Conservation (phyloP, 805 yeast genomes). For the Myxozyma mucilagina region DNA sequence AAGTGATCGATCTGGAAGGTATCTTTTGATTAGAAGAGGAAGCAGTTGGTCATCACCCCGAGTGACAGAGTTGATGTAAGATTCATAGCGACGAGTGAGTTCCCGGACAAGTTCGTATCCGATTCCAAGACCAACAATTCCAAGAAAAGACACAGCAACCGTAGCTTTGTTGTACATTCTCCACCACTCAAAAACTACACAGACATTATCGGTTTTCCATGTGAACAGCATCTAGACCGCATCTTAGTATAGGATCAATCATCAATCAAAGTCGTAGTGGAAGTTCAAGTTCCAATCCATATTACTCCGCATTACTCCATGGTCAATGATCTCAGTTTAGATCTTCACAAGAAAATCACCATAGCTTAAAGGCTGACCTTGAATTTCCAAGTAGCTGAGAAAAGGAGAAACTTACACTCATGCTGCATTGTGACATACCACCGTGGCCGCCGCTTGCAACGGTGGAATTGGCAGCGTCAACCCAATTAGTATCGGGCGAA, state of each 20-base stretch:
- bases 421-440: conserved; percentile 7
- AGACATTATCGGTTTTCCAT: conserved; percentile 25
- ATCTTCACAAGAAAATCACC: too few species aligned
- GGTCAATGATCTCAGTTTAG: too few species aligned
- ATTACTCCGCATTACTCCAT: too few species aligned
- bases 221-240: conserved; percentile 29
- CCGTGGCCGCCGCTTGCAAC: not conserved
- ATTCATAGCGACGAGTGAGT: conserved; percentile 28
- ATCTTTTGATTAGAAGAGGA: conserved; percentile 18
- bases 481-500: not conserved
- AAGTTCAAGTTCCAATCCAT: too few species aligned
- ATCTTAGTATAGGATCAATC: not conserved
- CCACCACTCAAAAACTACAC: conserved; percentile 33
- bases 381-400: too few species aligned
- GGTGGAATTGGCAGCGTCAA: conserved; percentile 4
- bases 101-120: conserved; percentile 30
- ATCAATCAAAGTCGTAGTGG: not conserved
- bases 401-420: conserved; percentile 16
- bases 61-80: conserved; percentile 12
- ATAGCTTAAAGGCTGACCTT: too few species aligned
- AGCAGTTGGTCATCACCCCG: conserved; percentile 15
- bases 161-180: conserved; percentile 19
- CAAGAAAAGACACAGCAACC: conserved; percentile 29
- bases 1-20: conserved; percentile 23
- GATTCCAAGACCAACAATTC: conserved; percentile 30